phyloP scores from a whole-genome alignment of 2,329 filamentous ascomycete species.

The Raffaelea albimanens region DNA sequence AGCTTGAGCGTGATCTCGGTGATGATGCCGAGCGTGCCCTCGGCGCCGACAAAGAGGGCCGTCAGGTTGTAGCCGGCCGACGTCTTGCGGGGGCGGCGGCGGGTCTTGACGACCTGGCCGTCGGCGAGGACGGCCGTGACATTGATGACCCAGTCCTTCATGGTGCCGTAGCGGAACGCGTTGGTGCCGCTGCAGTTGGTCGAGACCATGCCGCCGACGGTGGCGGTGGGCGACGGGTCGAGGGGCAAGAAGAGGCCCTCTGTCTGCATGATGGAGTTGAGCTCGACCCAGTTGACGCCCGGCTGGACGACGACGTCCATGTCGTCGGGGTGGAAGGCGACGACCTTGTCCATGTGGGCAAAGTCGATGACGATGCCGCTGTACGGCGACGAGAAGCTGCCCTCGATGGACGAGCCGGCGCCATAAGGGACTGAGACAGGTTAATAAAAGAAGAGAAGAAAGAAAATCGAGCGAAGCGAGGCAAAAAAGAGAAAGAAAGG shows the following conservation, averaged over 20 bases:
- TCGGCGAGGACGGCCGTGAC: slow-evolving; percentile 49
- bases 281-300: slow-evolving; percentile 67
- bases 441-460: no score
- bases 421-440: slow-evolving; percentile 23
- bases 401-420: slow-evolving; percentile 69
- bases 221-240: slow-evolving; percentile 74
- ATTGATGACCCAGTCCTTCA: slow-evolving; percentile 68
- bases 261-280: slow-evolving; percentile 61
- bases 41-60: slow-evolving; percentile 58
- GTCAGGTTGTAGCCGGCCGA: slow-evolving; percentile 66
- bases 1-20: slow-evolving; percentile 44
- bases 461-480: no score
- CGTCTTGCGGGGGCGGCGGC: slow-evolving; percentile 56
- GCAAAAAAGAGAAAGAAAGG: no score
- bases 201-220: slow-evolving; percentile 74
- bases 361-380: slow-evolving; percentile 73
- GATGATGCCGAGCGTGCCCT: slow-evolving; percentile 52
- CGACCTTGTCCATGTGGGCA: slow-evolving; percentile 61
- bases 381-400: slow-evolving; percentile 63
- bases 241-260: slow-evolving; percentile 75
- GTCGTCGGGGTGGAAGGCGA: slow-evolving; percentile 58
- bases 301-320: slow-evolving; percentile 61
- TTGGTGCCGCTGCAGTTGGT: slow-evolving; percentile 55
- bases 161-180: slow-evolving; percentile 58
- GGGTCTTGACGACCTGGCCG: slow-evolving; percentile 46